A percentile compares a stretch with the other conserved stretches of the same genome.
These are phyloP conservation scores for Cochliopodium minus DNA, from an alignment of 208 protist species.

Conservation along the genomic window DNA sequence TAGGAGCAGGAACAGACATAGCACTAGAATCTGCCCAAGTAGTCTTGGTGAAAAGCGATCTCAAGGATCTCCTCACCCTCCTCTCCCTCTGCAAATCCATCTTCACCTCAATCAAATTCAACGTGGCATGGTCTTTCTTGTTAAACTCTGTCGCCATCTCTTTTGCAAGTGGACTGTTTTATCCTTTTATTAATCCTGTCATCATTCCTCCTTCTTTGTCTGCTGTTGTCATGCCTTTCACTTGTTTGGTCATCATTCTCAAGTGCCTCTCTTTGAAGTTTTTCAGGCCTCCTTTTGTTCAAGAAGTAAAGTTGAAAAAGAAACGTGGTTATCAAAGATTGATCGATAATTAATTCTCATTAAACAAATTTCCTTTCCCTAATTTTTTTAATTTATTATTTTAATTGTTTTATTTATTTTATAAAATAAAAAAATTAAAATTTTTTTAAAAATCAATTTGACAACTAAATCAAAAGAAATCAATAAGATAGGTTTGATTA, in stretches of 20 bases:
- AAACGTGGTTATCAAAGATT: too few species aligned
- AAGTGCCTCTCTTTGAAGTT: too few species aligned
- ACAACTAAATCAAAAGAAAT: too few species aligned
- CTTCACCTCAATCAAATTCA: conserved; percentile 51
- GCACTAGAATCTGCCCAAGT: conserved; percentile 55
- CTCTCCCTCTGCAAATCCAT: conserved; percentile 38
- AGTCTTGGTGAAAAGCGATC: conserved; percentile 47
- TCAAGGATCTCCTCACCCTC: conserved; percentile 49
- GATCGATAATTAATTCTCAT: too few species aligned
- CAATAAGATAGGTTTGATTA: too few species aligned
- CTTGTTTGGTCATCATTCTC: background rate
- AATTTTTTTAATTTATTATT: too few species aligned
- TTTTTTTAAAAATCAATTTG: too few species aligned
- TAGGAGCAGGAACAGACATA: conserved; percentile 55
- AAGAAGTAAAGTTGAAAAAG: too few species aligned
- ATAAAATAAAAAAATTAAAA: too few species aligned
- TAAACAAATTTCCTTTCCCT: too few species aligned
- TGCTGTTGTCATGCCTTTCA: background rate
- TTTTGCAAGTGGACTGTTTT: conserved; percentile 27
- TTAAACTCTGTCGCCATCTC: conserved; percentile 65
- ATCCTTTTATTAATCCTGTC: conserved; percentile 14
- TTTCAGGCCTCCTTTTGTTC: too few species aligned
- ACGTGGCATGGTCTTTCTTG: conserved; percentile 61
- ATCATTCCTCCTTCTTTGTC: background rate
- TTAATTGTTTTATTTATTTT: too few species aligned